Evolutionary conservation across 2,329 filamentous ascomycete genomes (phyloP).

Genomic region (Grosmannia huntii): DNA sequence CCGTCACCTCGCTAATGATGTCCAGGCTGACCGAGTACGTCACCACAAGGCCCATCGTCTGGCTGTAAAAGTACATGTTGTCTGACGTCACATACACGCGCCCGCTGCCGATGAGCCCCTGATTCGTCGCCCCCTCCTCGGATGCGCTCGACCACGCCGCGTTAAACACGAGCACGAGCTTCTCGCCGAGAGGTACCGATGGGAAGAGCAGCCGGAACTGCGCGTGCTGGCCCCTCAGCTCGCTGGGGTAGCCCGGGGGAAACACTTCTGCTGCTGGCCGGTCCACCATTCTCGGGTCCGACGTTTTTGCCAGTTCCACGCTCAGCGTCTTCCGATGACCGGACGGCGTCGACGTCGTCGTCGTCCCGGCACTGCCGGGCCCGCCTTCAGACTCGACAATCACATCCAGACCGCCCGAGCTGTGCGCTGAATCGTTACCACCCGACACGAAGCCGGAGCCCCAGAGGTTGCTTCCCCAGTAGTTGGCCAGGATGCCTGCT

Average conservation of each 20-base stretch:
- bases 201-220: conserved; percentile 92
- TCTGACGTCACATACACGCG: conserved; percentile 78
- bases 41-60: conserved; percentile 81
- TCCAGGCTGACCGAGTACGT: conserved; percentile 66
- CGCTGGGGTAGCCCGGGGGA: conserved; percentile 65
- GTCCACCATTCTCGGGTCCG: conserved; percentile 11
- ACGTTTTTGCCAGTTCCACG: conserved; percentile 23
- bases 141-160: conserved; percentile 63
- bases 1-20: conserved; percentile 76
- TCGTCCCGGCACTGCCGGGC: neutral
- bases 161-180: conserved; percentile 81
- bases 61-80: conserved; percentile 92
- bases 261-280: conserved; percentile 44
- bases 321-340: conserved; percentile 32
- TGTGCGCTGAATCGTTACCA: neutral
- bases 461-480: conserved; percentile 88
- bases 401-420: neutral
- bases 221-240: conserved; percentile 74
- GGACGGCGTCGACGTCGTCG: neutral
- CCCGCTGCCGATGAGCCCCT: conserved; percentile 50
- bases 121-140: conserved; percentile 27
- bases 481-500: conserved; percentile 77
- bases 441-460: conserved; percentile 16
- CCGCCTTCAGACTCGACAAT: conserved; percentile 17
- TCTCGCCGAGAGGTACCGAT: conserved; percentile 61